Evolutionary conservation across 305 asterid species (phyloP).

Genomic region (Petunia hybrid): DNA sequence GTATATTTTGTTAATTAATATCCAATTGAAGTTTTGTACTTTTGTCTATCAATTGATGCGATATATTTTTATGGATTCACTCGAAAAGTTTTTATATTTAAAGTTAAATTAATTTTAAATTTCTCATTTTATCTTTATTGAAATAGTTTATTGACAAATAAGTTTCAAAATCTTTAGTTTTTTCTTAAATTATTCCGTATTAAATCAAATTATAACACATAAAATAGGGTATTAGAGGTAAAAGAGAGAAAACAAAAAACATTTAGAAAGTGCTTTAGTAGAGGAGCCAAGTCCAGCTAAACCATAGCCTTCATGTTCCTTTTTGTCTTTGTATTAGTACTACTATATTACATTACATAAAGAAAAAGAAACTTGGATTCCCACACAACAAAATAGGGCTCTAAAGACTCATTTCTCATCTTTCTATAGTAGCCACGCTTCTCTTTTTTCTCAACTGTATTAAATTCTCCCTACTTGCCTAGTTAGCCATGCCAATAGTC

Average conservation of each 20-base stretch:
- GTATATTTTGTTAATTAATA: too few relatives aligned
- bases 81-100: too few relatives aligned
- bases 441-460: not conserved
- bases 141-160: too few relatives aligned
- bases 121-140: too few relatives aligned
- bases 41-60: too few relatives aligned
- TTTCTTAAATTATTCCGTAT: too few relatives aligned
- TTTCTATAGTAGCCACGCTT: not conserved
- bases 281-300: constrained; percentile 31
- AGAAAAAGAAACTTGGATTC: not conserved
- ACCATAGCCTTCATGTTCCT: not conserved
- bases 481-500: not conserved
- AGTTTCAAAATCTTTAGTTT: too few relatives aligned
- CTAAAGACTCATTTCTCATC: not conserved
- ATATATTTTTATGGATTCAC: too few relatives aligned
- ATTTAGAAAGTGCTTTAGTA: not conserved
- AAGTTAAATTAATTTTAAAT: too few relatives aligned
- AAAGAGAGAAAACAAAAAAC: not conserved
- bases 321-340: not conserved
- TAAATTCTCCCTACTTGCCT: not conserved
- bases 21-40: too few relatives aligned
- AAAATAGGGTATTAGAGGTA: too few relatives aligned
- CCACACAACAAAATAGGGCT: not conserved
- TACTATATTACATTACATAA: not conserved
- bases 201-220: too few relatives aligned